Conservation (phyloP, 2,329 filamentous ascomycete genomes). For the Colletotrichum spaethianum region DNA sequence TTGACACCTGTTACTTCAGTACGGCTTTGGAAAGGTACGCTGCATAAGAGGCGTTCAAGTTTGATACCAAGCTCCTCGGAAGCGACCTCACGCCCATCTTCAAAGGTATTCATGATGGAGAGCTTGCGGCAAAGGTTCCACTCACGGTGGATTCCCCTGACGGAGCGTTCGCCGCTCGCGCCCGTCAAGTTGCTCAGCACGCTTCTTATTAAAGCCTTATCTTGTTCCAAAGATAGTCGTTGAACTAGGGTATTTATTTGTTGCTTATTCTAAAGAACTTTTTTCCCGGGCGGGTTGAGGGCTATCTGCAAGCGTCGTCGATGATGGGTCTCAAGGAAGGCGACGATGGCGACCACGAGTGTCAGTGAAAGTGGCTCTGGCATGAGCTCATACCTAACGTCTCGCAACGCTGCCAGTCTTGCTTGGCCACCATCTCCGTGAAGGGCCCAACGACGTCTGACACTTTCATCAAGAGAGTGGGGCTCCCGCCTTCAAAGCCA, state of each 20-base stretch:
- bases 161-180: slow-evolving; percentile 27
- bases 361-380: neutral
- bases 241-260: too few species aligned
- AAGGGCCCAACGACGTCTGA: neutral
- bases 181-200: slow-evolving; percentile 16
- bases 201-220: too few species aligned
- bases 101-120: slow-evolving; percentile 46
- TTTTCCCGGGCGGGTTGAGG: neutral
- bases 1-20: too few species aligned
- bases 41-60: slow-evolving; percentile 46
- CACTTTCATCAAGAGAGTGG: neutral
- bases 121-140: slow-evolving; percentile 42
- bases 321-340: neutral
- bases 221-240: too few species aligned
- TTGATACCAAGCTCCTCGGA: slow-evolving; percentile 44
- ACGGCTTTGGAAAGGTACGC: slow-evolving; percentile 50
- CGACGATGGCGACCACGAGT: neutral
- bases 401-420: neutral
- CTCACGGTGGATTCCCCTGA: slow-evolving; percentile 45
- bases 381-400: neutral
- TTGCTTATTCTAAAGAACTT: neutral
- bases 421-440: neutral
- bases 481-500: neutral
- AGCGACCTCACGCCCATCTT: slow-evolving; percentile 42
- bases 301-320: too few species aligned